These are phyloP conservation scores for Penicillium goetzii DNA, from an alignment of 495 filamentous ascomycete species.

Conservation along the genomic window DNA sequence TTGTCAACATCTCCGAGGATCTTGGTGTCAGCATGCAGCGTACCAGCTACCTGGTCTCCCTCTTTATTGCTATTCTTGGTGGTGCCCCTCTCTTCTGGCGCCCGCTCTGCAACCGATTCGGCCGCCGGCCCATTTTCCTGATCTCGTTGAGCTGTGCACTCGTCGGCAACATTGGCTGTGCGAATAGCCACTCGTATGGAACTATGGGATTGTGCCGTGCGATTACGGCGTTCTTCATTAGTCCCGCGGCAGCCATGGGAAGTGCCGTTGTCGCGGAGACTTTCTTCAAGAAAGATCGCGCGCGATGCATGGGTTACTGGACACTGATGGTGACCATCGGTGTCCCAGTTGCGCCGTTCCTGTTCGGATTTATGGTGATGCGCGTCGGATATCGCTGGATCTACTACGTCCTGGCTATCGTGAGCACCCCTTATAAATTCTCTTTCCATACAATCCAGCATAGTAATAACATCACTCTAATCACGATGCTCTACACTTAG, in stretches of 20 bases:
- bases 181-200: slow-evolving; percentile 44
- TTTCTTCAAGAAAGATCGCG: slow-evolving; percentile 50
- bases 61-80: slow-evolving; percentile 57
- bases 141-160: slow-evolving; percentile 49
- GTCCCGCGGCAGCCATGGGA: slow-evolving; percentile 46
- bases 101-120: slow-evolving; percentile 56
- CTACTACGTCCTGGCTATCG: slow-evolving; percentile 50
- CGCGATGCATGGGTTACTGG: slow-evolving; percentile 53
- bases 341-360: slow-evolving; percentile 52
- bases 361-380: slow-evolving; percentile 52
- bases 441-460: neutral
- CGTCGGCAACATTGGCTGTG: slow-evolving; percentile 55
- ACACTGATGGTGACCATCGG: slow-evolving; percentile 41
- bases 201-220: slow-evolving; percentile 47
- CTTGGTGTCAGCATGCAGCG: slow-evolving; percentile 49
- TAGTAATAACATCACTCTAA: neutral
- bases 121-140: slow-evolving; percentile 56
- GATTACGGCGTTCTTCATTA: slow-evolving; percentile 54
- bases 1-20: slow-evolving; percentile 51
- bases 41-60: slow-evolving; percentile 55
- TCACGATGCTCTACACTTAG: slow-evolving; percentile 22
- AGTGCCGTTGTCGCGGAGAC: slow-evolving; percentile 53
- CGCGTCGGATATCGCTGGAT: slow-evolving; percentile 51
- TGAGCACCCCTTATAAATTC: slow-evolving; percentile 17
- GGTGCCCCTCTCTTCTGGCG: slow-evolving; percentile 57